These are phyloP conservation scores for Rhipidocladum racemiflorum DNA, from an alignment of 176 grass and related monocot genomes.

Conservation along the genomic window DNA sequence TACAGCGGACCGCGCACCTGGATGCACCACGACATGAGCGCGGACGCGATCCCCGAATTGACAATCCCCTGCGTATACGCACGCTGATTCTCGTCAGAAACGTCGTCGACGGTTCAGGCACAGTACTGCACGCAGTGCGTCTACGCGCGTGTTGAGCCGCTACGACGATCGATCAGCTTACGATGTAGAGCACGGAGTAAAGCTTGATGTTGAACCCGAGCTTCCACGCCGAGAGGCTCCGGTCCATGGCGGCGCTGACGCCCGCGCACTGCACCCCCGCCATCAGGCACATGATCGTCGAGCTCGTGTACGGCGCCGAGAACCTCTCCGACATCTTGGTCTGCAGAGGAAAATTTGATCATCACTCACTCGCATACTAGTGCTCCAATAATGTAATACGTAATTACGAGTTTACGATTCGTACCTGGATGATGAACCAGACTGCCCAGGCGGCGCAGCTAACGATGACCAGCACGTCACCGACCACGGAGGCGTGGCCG, in stretches of 20 bases:
- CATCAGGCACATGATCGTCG: constrained; percentile 79
- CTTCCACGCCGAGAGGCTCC: constrained; percentile 54
- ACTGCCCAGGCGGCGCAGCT: constrained; percentile 73
- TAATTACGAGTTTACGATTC: not conserved
- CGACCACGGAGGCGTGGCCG: constrained; percentile 12
- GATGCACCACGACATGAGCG: constrained; percentile 88
- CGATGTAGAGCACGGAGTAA: constrained; percentile 61
- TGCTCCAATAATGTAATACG: not conserved
- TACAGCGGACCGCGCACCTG: constrained; percentile 65
- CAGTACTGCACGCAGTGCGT: not conserved
- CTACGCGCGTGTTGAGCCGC: not conserved
- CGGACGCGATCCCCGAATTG: constrained; percentile 59
- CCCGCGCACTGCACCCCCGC: constrained; percentile 55
- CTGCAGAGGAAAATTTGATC: constrained; percentile 9
- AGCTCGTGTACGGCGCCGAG: constrained; percentile 76
- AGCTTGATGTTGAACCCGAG: constrained; percentile 81
- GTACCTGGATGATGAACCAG: constrained; percentile 87
- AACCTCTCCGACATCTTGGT: constrained; percentile 74
- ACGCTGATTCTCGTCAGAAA: not conserved
- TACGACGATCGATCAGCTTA: constrained; percentile 17
- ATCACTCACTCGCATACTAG: not conserved
- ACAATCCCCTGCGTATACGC: constrained; percentile 50
- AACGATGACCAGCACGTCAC: constrained; percentile 61
- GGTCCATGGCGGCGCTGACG: constrained; percentile 46
- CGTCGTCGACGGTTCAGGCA: too few relatives aligned